Evolutionary conservation across 768 basidiomycete genomes (phyloP).

Genomic region (Piloderma croceum): DNA sequence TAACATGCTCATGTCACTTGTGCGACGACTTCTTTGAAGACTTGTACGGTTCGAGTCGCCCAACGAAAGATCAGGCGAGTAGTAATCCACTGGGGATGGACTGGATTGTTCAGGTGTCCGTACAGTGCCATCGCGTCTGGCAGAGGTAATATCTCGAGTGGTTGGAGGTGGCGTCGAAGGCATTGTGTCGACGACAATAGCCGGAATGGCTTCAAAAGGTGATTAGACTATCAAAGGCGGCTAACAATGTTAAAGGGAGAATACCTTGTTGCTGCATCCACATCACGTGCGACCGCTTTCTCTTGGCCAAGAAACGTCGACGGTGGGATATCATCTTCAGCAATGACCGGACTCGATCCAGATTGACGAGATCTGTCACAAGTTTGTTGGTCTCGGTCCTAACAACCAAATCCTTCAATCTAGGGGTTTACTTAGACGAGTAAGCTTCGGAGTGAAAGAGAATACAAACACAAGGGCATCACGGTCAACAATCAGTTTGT

Average conservation of each 20-base stretch:
- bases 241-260: slow-evolving; percentile 5
- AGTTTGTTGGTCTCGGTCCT: slow-evolving; percentile 72
- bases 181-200: slow-evolving; percentile 60
- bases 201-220: slow-evolving; percentile 53
- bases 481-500: slow-evolving; percentile 85
- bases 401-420: slow-evolving; percentile 74
- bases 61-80: slow-evolving; percentile 43
- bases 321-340: slow-evolving; percentile 72
- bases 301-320: slow-evolving; percentile 53
- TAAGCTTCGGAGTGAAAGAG: slow-evolving; percentile 1
- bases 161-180: slow-evolving; percentile 48
- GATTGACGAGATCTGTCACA: slow-evolving; percentile 77
- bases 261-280: slow-evolving; percentile 39
- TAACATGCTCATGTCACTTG: slow-evolving; percentile 56
- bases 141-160: slow-evolving; percentile 53
- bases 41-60: slow-evolving; percentile 37
- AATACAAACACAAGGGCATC: slow-evolving; percentile 78
- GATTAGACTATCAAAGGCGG: neutral
- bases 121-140: slow-evolving; percentile 26
- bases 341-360: slow-evolving; percentile 79
- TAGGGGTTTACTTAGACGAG: slow-evolving; percentile 23
- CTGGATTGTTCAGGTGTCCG: slow-evolving; percentile 36
- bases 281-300: slow-evolving; percentile 35
- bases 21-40: slow-evolving; percentile 48
- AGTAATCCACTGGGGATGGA: slow-evolving; percentile 29